Percentiles rank a stretch among this genome's conserved stretches.
These are phyloP conservation scores for Penicillium sp. DNA, from an alignment of 2,329 filamentous ascomycete genomes.

Conservation along the genomic window DNA sequence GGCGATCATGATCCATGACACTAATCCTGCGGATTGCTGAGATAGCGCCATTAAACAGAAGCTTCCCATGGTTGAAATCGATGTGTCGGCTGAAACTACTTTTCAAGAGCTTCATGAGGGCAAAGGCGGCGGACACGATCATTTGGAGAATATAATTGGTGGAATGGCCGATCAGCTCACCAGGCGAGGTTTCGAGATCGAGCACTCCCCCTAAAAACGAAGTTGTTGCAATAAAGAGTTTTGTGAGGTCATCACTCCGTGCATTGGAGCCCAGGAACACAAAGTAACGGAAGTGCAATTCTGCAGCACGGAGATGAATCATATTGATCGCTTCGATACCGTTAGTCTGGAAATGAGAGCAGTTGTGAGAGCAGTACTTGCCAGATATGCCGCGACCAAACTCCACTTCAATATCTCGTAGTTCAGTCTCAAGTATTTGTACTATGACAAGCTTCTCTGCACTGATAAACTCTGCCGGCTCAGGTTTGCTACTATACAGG, in stretches of 20 bases:
- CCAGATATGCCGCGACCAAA: constrained; percentile 39
- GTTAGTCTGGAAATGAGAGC: constrained; percentile 2
- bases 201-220: constrained; percentile 47
- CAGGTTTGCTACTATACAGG: constrained; percentile 56
- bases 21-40: constrained; percentile 59
- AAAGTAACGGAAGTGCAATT: constrained; percentile 46
- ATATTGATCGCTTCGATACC: constrained; percentile 41
- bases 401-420: constrained; percentile 54
- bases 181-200: constrained; percentile 43
- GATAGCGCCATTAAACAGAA: constrained; percentile 58
- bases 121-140: constrained; percentile 62
- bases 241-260: constrained; percentile 43
- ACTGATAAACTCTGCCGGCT: constrained; percentile 49
- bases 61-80: constrained; percentile 54
- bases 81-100: constrained; percentile 58
- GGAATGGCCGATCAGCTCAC: constrained; percentile 52
- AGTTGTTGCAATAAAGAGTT: constrained; percentile 46
- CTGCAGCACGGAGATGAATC: constrained; percentile 47
- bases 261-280: constrained; percentile 47
- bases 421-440: constrained; percentile 45
- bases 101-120: constrained; percentile 63
- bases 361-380: constrained; percentile 10
- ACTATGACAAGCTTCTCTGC: constrained; percentile 45
- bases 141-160: constrained; percentile 65
- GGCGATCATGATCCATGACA: constrained; percentile 61